Evolutionary conservation across 768 basidiomycete species (phyloP), one percentile per base, ranked within the genome.

Genomic region (Trametes cingulata): DNA sequence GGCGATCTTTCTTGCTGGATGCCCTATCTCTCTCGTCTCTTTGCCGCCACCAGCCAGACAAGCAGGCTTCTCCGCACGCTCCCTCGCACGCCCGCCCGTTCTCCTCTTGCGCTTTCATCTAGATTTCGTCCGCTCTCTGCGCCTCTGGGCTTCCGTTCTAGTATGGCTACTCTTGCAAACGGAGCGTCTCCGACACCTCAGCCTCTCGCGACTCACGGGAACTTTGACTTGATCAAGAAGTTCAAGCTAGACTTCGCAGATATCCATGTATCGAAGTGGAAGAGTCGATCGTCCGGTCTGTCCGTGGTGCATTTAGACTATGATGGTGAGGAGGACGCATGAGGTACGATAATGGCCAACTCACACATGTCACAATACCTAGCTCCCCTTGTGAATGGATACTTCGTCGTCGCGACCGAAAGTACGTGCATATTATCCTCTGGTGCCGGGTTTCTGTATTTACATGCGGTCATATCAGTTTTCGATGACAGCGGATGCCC

Each of bases 401-500:
- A 93, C 71, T 95, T 96, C 69, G 89, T 90, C 35, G 85, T 96
- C 37, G 84, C 83, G 19, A 96, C 95, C 17, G 95, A 97, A 78
- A 96, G 93, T 93, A 69, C 52, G 85, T 69, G 35, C 25, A 19
- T 12, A 29, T 22, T 35, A 20, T 43, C 6, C n/a, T 8, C 1
- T 9, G 10, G n/a, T 17, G n/a, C 42, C 22, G 17, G 6, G 15
- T 6, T 12, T 13, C 20, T 17, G 17, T 20, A 20, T n/a, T 33
- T 52, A 36, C 35, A 60, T 36, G 5, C 17, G 24, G 13, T 24
- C 36, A 22, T n/a, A n/a, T n/a, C 56, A 95, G 94, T 95, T 71
- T 96, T 97, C 75, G 81, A 96, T 75, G 95, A 97, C 70, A 90
- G 86, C 50, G 96, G 96, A 57, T 91, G 95, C 68, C 96, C 96